These are phyloP conservation scores for Anthostomella pinea DNA, from an alignment of 2,329 filamentous ascomycete genomes.

Conservation along the genomic window DNA sequence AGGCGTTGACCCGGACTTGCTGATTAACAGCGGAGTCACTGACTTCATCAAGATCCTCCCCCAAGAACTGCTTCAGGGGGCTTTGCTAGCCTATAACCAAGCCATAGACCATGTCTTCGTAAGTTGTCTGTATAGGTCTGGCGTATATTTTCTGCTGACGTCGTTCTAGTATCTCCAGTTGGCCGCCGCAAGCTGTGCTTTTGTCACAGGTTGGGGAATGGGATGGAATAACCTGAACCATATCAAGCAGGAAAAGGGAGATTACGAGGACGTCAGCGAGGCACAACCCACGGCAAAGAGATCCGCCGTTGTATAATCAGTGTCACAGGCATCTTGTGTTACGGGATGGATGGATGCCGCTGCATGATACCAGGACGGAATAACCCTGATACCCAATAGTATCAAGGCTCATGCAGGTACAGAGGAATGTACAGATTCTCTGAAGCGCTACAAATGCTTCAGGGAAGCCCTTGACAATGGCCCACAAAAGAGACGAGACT, in stretches of 20 bases:
- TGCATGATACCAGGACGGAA: too few species aligned
- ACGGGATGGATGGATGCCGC: too few species aligned
- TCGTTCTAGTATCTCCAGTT: slow-evolving; percentile 23
- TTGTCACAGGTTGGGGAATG: slow-evolving; percentile 22
- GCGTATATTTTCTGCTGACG: background rate
- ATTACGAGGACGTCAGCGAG: slow-evolving; percentile 1
- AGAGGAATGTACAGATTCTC: too few species aligned
- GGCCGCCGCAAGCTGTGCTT: slow-evolving; percentile 19
- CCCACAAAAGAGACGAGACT: too few species aligned
- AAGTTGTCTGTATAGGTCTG: too few species aligned
- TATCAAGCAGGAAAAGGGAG: slow-evolving; percentile 18
- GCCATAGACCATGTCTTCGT: slow-evolving; percentile 18
- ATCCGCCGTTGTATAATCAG: background rate
- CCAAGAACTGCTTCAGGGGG: background rate
- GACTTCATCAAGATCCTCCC: background rate
- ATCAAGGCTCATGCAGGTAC: too few species aligned
- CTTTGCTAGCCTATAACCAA: slow-evolving; percentile 1
- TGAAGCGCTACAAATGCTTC: too few species aligned
- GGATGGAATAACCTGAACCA: slow-evolving; percentile 25
- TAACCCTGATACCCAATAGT: too few species aligned
- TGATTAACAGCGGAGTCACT: background rate
- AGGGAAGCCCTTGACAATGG: too few species aligned
- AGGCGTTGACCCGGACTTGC: background rate
- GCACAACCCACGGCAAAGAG: background rate
- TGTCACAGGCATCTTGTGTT: too few species aligned